Base-by-base conservation (phyloP, 805 yeast species). In the Starmera caribaea region DNA sequence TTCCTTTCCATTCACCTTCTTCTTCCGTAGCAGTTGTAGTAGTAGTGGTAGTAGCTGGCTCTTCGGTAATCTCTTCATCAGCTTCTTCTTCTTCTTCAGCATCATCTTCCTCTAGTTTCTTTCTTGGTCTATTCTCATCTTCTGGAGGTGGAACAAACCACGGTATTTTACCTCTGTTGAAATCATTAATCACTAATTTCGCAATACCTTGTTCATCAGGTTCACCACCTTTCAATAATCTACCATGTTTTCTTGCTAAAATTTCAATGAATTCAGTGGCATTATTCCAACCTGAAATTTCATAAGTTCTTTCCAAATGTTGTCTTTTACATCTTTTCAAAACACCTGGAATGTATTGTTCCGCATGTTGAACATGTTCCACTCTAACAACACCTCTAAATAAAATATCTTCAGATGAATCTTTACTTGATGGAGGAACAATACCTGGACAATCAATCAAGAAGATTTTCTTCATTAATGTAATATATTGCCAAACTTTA, bases 371-470 rank as follows among this genome's bases (percentile, higher is more conserved):
- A 36, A 92, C 97, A 57, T 90, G 95, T 60, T 90, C 98, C n/a
- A 90, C 96, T 67, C 98, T 82, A 3, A 90, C 98, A 15, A 92
- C 98, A 58, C 98, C 98, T 62, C 96, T 78, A 65, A 90, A 85
- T 48, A 90, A 62, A 53, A 90, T 87, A 61, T 90, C 97, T 24
- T 95, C 79, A 58, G 87, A 95, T 1, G 90, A 64, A 59, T 92
- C 98, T 54, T 80, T 87, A 26, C 79, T 59, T 14, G 94, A 83
- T 24, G 98, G 98, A 9, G 98, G 98, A 16, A 90, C 98, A 57
- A 90, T 90, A 65, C 98, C 98, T 3, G 98, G 98, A 70, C 98
- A 92, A 65, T 90, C 98, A 54, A 90, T 92, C 53, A 90, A 68
- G 64, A 89, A 90, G 38, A 90, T 90, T 49, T 90, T 76, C 71